Base-by-base conservation (phyloP, 2,329 filamentous ascomycete genomes). In the Sporothrix luriei region DNA sequence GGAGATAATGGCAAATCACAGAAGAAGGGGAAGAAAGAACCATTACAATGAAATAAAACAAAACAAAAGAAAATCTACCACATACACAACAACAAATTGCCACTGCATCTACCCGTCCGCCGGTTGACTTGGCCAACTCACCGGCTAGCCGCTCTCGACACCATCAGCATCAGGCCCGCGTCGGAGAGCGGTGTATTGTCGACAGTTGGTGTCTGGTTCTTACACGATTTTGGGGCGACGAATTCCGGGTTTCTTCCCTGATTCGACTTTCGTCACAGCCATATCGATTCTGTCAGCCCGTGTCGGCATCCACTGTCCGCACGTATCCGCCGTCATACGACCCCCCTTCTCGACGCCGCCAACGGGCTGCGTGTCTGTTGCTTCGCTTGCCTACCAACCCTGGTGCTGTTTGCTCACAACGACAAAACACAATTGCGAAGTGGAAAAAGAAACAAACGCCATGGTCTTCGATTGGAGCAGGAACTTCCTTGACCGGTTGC, bases 101-200 rank as follows among this genome's bases (percentile, higher is more conserved):
- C 7, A 10, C 57, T 62, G 57, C 57, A 10, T 26, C 38, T 46
- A 62, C n/a, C 38, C 57, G 57, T 62, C 4, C 29, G 26, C n/a
- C 57, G 21, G 57, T 46, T 62, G 57, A 62, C 46, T 43, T 46
- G 38, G 14, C 38, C n/a, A 43, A 62, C 57, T 62, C 33, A 62
- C 57, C 38, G n/a, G 57, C 57, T 46, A 38, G 57, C 21, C 5
- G 14, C 38, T 11, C 11, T 24, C 38, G 40, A 61, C 57, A 46
- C 57, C 57, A 46, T 46, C 57, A 33, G 33, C 33, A 33, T 33
- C 33, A 26, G 21, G 38, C 38, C 21, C 26, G 57, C 9, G 46
- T 14, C 4, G 21, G 11, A 13, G 21, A 24, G 5, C n/a, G 14
- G 26, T 16, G 57, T 62, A 29, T 10, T 57, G 54, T 21, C 4